Evolutionary conservation across 768 basidiomycete species (phyloP), one percentile per base, ranked within the genome.

Genomic region (Termitomyces sp.): DNA sequence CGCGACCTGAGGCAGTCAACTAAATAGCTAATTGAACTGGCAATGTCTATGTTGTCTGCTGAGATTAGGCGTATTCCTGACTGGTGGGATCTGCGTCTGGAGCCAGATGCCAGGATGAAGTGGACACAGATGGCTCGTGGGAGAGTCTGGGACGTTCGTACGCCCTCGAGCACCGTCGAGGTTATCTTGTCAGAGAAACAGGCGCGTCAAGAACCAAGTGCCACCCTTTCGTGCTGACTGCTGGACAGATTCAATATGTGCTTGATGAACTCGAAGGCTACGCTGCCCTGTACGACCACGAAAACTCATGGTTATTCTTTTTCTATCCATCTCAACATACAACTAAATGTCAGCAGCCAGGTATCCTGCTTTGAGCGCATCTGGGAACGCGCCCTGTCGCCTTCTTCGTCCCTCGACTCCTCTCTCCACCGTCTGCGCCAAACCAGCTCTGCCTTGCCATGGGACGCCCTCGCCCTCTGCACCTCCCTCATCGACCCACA

Each of bases 361-460:
- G 73, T 81, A 6, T 81, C 82, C n/a, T 80, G 77, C 61, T 82
- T 80, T 59, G 80, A 82, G 50, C 76, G 82, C 20, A 79, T 83
- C 22, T 83, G 80, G 80, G 76, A 81, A 61, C 73, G 75, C 0
- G 64, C 69, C 4, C 42, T 62, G 14, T 0, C 35, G 32, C 51
- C 35, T 54, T 73, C 35, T 48, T 75, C 26, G 62, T 65, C 45
- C 12, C 58, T 78, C 30, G 62, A 63, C n/a, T 24, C 60, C 30
- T 58, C 60, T 7, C 61, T 78, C 12, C 57, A 58, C 20, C n/a
- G 18, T 9, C 64, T 76, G 12, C 64, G 61, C 2, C 55, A 47
- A 24, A 56, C 18, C 36, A 58, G 35, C 38, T 38, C 42, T 38
- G 56, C 49, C 5, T 57, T 40, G 12, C 43, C 49, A 20, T 55